phyloP scores from a whole-genome alignment of 73 alveolate genomes.

The Breviolum minutum region DNA sequence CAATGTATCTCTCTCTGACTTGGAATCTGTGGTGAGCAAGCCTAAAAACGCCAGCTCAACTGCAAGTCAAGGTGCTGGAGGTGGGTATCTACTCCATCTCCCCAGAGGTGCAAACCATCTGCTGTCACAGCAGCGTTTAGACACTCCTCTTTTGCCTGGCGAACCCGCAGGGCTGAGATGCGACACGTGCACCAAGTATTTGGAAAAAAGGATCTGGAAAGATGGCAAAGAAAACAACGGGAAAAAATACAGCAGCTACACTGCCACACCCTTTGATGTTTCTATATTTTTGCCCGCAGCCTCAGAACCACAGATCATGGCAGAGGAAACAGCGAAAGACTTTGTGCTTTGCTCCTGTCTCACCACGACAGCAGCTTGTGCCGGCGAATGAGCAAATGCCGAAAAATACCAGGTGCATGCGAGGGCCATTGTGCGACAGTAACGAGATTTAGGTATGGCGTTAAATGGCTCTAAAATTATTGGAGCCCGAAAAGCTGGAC shows the following conservation, averaged over 20 bases:
- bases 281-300: background rate
- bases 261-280: background rate
- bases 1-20: background rate
- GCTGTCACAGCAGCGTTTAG: conserved; percentile 3
- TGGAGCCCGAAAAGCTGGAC: no score
- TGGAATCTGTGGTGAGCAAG: background rate
- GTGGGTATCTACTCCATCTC: background rate
- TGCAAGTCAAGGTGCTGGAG: background rate
- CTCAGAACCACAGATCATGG: conserved; percentile 36
- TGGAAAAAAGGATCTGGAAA: no score
- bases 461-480: no score
- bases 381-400: background rate
- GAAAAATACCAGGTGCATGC: no score
- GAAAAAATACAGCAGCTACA: background rate
- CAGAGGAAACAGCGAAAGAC: conserved; percentile 53
- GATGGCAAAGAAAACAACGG: background rate
- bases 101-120: conserved; percentile 2
- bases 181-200: no score
- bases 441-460: no score
- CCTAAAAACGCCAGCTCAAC: background rate
- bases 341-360: background rate
- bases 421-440: no score
- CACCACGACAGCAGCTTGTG: background rate
- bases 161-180: background rate
- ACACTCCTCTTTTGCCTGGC: conserved; percentile 14